Evolutionary conservation across 164 flowering plant species (phyloP), one percentile per base, ranked within the genome.

Genomic region (Cinnamomum chago): DNA sequence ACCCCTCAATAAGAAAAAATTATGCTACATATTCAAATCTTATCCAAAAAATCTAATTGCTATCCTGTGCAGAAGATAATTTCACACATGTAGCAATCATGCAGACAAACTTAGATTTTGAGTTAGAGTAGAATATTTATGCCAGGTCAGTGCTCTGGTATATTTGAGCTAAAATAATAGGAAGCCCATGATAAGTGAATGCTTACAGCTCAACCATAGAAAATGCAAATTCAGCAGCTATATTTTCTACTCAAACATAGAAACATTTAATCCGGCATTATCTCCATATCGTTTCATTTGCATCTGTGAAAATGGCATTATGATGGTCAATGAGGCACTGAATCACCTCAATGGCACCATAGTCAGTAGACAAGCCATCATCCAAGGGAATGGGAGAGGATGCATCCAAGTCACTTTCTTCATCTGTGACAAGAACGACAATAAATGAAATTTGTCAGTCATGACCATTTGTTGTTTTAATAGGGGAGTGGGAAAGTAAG

Each of bases 261-360:
- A 20, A 18, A 67, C 47, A 14, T 18, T 30, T 17, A 24, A 72
- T 25, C 15, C 23, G 28, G 55, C 67, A n/a, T 90, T 82, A 94
- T 77, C 88, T 89, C 98, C 97, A 92, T 27, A 86, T 78, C 18
- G 98, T 92, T 80, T 89, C 96, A 70, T 90, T 88, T 71, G 96
- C 92, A 82, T 94, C 95, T 0, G 96, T 88, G 85, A 92, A 94
- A 52, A 92, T 82, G 2, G 93, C 88, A 71, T 89, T 92, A 79
- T 94, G 98, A 79, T 94, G 97, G 78, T 91, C 90, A 22, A 91
- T 87, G 70, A 94, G 87, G 82, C 96, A 89, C 80, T 89, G 95
- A 23, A 94, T 78, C 66, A 85, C 97, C 83, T 94, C 98, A 18
- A 94, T 86, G 18, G 94, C 93, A 80, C 84, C 85, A 67, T 81